phyloP scores from a whole-genome alignment of 1,139 yeast species.

The Hemisphaericaspora xylanilytica region DNA sequence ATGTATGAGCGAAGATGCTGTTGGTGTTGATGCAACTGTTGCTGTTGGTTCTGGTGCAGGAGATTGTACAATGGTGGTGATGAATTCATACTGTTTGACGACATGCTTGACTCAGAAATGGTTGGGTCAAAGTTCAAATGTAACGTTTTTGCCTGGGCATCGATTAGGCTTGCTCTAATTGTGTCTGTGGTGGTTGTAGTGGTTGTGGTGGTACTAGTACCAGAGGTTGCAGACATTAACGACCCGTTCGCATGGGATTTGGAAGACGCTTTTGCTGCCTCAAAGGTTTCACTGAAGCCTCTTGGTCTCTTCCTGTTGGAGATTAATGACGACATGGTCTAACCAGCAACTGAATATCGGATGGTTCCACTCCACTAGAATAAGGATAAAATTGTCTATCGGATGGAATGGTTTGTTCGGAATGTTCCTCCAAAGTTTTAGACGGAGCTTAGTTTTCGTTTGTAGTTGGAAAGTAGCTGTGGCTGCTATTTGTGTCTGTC shows the following conservation, averaged over 20 bases:
- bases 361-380: too few relatives aligned
- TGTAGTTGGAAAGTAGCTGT: too few relatives aligned
- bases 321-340: conserved; percentile 25
- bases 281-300: conserved; percentile 45
- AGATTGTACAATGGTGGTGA: conserved; percentile 8
- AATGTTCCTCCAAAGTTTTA: too few relatives aligned
- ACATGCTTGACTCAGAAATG: conserved; percentile 6
- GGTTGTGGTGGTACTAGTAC: not conserved
- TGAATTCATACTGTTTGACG: conserved; percentile 6
- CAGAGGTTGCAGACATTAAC: not conserved
- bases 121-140: conserved; percentile 12
- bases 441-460: too few relatives aligned
- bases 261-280: conserved; percentile 13
- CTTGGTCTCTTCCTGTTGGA: conserved; percentile 48
- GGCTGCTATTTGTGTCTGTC: too few relatives aligned
- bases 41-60: conserved; percentile 4
- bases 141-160: conserved; percentile 9
- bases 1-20: conserved; percentile 6
- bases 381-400: too few relatives aligned
- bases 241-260: conserved; percentile 4
- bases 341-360: too few relatives aligned
- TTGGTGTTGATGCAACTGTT: conserved; percentile 1
- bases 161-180: conserved; percentile 1
- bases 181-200: conserved; percentile 6
- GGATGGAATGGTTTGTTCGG: too few relatives aligned